Evolutionary conservation across 1,284 basidiomycete species (phyloP).

Genomic region (Ustilago bromivora): DNA sequence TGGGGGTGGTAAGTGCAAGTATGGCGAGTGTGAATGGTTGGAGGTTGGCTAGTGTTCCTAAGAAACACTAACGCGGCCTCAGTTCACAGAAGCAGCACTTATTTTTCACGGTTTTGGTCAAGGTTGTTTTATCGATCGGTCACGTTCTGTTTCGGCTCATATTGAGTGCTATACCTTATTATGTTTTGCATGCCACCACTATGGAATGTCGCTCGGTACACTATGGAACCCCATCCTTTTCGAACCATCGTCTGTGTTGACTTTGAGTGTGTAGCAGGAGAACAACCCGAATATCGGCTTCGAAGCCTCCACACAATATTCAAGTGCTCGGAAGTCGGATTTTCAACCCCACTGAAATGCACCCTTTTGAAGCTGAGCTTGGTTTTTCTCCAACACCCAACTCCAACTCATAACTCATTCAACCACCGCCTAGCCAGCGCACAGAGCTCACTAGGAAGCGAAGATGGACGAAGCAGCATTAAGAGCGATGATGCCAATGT

Average conservation of each 20-base stretch:
- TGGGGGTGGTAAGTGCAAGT: neutral
- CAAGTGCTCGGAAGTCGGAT: constrained; percentile 5
- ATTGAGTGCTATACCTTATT: constrained; percentile 1
- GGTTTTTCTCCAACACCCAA: neutral
- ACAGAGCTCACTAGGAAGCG: neutral
- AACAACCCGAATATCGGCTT: neutral
- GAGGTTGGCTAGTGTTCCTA: constrained; percentile 46
- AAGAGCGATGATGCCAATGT: constrained; percentile 64
- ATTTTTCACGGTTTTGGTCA: neutral
- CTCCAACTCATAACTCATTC: neutral
- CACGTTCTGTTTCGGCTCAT: neutral
- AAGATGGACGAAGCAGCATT: constrained; percentile 67
- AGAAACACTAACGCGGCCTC: constrained; percentile 16
- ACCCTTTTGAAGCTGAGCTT: constrained; percentile 1
- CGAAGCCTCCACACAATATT: constrained; percentile 9
- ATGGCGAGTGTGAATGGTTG: constrained; percentile 42
- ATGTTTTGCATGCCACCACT: neutral
- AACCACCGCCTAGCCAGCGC: neutral
- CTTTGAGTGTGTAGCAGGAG: neutral
- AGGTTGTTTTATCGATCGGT: neutral
- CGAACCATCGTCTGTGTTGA: too few relatives aligned
- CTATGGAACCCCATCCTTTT: too few relatives aligned
- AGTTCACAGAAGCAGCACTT: neutral
- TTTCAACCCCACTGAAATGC: neutral
- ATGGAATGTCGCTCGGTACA: constrained; percentile 1